Conservation (phyloP, 169 alveolate genomes). For the Plasmodium ovale region DNA sequence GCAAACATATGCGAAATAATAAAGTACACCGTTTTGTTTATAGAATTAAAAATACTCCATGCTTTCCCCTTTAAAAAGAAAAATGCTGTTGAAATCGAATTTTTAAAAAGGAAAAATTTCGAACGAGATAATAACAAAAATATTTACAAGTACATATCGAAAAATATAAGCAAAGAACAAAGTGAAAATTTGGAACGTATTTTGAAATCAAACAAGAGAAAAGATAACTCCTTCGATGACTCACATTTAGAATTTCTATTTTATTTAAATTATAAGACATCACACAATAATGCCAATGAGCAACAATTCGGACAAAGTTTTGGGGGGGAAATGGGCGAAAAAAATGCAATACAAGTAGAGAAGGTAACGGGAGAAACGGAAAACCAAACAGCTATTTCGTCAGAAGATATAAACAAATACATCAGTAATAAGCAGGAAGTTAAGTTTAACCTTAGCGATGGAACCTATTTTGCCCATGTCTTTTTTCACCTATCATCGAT, state of each 20-base stretch:
- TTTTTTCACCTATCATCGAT: slow-evolving; percentile 26
- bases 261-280: slow-evolving; percentile 14
- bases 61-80: slow-evolving; percentile 17
- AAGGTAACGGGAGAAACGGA: neutral
- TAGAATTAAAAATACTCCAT: slow-evolving; percentile 31
- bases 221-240: slow-evolving; percentile 19
- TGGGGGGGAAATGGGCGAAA: neutral
- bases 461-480: slow-evolving; percentile 45
- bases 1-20: neutral
- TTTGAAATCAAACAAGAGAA: slow-evolving; percentile 2
- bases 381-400: neutral
- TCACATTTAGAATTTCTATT: slow-evolving; percentile 22
- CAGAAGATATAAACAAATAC: slow-evolving; percentile 19
- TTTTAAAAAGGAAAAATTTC: slow-evolving; percentile 45
- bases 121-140: slow-evolving; percentile 49
- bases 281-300: neutral
- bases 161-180: slow-evolving; percentile 26
- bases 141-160: slow-evolving; percentile 40
- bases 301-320: neutral
- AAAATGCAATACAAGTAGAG: neutral
- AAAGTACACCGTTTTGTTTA: slow-evolving; percentile 22
- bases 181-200: slow-evolving; percentile 1
- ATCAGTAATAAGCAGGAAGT: slow-evolving; percentile 11
- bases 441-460: slow-evolving; percentile 33
- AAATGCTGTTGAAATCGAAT: slow-evolving; percentile 43